Conservation (phyloP, 441 rosid species). For the Pelargonium cotyledonis region DNA sequence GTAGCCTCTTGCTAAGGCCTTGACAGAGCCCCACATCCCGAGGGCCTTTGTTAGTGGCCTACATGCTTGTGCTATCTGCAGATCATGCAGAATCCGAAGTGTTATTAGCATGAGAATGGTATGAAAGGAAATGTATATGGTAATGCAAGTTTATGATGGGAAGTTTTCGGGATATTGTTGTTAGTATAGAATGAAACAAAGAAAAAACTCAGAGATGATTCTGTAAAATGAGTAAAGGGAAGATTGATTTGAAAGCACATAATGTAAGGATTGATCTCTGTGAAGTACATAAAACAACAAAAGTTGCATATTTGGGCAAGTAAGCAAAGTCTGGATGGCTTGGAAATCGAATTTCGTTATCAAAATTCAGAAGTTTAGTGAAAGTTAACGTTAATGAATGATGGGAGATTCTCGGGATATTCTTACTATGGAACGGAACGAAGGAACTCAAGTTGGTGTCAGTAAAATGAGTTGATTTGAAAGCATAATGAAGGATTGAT, state of each 20-base stretch:
- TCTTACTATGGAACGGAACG: background rate
- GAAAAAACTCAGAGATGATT: background rate
- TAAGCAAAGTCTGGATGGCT: background rate
- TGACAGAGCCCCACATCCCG: slow-evolving; percentile 94
- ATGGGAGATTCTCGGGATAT: too few relatives aligned
- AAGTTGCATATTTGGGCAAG: background rate
- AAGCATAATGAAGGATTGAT: background rate
- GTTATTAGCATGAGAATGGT: background rate
- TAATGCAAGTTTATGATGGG: background rate
- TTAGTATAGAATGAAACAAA: background rate
- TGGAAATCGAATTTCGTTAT: background rate
- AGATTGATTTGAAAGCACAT: background rate
- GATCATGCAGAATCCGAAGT: background rate
- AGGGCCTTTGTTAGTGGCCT: slow-evolving; percentile 51
- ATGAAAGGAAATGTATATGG: background rate
- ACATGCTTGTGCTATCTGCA: slow-evolving; percentile 75
- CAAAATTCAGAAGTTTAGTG: background rate
- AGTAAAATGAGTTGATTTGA: background rate
- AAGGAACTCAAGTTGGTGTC: too few relatives aligned
- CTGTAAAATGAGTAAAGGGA: background rate
- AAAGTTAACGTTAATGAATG: background rate
- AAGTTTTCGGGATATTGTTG: too few relatives aligned
- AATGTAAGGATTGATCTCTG: too few relatives aligned
- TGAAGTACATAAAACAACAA: too few relatives aligned
- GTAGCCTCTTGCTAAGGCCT: slow-evolving; percentile 84